These are phyloP conservation scores for Talaromyces sp. DNA, from an alignment of 2,329 filamentous ascomycete species.

Conservation along the genomic window DNA sequence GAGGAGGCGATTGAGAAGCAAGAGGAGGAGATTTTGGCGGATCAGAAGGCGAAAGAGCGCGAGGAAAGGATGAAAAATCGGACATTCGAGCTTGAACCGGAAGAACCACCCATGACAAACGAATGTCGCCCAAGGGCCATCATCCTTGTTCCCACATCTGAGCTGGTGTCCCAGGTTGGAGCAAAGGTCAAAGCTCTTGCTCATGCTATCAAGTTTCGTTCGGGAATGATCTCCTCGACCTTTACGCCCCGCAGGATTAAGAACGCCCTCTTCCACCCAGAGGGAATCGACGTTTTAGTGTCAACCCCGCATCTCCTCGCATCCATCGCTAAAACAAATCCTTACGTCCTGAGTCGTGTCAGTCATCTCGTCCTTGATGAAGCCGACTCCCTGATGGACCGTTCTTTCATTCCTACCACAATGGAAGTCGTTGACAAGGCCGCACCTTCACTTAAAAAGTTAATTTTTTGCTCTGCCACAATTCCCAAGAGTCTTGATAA, in stretches of 20 bases:
- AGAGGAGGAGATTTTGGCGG: conserved; percentile 57
- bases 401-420: conserved; percentile 84
- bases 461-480: conserved; percentile 93
- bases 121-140: conserved; percentile 76
- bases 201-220: conserved; percentile 84
- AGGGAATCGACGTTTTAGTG: conserved; percentile 82
- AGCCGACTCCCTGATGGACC: conserved; percentile 92
- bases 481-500: conserved; percentile 88
- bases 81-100: conserved; percentile 63
- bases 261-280: conserved; percentile 76
- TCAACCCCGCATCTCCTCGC: conserved; percentile 86
- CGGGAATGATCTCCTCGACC: conserved; percentile 77
- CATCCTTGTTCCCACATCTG: conserved; percentile 87
- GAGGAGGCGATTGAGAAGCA: conserved; percentile 67
- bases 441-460: conserved; percentile 77
- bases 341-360: conserved; percentile 89
- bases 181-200: conserved; percentile 78
- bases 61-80: conserved; percentile 55
- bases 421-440: conserved; percentile 79
- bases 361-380: conserved; percentile 89
- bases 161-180: conserved; percentile 87
- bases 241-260: conserved; percentile 79
- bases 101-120: conserved; percentile 67
- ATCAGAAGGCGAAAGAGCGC: conserved; percentile 60
- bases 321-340: conserved; percentile 85